Conservation (phyloP, 371 early-diverging fungal genomes). For the Actinomortierella ambigua region DNA sequence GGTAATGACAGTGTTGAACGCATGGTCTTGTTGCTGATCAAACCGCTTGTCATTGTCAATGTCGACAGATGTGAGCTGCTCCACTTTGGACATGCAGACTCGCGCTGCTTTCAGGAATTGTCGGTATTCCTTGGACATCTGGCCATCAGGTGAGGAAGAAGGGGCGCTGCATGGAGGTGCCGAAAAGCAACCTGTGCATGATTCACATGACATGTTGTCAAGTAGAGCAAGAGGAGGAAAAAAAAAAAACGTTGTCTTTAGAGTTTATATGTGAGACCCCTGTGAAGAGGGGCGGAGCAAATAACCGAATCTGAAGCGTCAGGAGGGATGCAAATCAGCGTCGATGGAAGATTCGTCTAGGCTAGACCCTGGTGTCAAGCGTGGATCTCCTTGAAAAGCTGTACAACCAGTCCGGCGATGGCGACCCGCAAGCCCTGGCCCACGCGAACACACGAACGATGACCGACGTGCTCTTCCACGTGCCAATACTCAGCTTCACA, state of each 20-base stretch:
- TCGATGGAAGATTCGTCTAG: too few relatives aligned
- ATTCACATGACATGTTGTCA: conserved; percentile 39
- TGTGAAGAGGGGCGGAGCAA: too few relatives aligned
- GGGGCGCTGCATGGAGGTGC: conserved; percentile 39
- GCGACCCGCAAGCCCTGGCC: too few relatives aligned
- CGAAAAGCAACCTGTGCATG: conserved; percentile 43
- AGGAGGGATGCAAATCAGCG: too few relatives aligned
- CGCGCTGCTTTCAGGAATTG: conserved; percentile 33
- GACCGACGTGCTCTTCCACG: too few relatives aligned
- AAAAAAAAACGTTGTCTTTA: background rate
- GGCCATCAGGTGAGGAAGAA: conserved; percentile 19
- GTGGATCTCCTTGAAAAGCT: too few relatives aligned
- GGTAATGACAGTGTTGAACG: conserved; percentile 24
- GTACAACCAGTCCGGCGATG: too few relatives aligned
- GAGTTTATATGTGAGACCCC: too few relatives aligned
- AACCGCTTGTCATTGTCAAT: background rate
- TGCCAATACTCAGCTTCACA: too few relatives aligned
- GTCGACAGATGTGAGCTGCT: background rate
- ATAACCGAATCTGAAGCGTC: too few relatives aligned
- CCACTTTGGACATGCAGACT: conserved; percentile 7
- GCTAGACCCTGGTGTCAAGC: too few relatives aligned
- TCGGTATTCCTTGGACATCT: conserved; percentile 39
- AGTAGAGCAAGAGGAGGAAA: background rate
- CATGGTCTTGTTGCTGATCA: conserved; percentile 16
- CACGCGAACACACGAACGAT: too few relatives aligned